A percentile compares a stretch with the other conserved stretches of the same genome.
phyloP scores from a whole-genome alignment of 176 grass and related monocot genomes.

The Lolium perenne region DNA sequence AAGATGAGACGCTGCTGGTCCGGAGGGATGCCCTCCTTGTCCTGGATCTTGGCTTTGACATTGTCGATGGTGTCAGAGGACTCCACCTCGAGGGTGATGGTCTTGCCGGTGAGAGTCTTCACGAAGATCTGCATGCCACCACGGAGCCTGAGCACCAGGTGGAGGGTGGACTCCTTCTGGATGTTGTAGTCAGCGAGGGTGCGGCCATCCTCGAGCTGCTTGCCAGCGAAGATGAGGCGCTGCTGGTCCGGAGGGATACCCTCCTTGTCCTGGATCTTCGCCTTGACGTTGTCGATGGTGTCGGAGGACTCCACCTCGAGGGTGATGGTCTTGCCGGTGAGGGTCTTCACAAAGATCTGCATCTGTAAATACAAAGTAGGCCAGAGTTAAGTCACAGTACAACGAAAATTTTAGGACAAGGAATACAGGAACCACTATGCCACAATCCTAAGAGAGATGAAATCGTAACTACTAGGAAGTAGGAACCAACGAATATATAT shows the following conservation, averaged over 20 bases:
- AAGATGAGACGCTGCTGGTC: conserved; percentile 80
- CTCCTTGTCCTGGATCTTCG: conserved; percentile 78
- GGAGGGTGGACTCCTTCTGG: conserved; percentile 76
- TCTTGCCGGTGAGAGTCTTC: conserved; percentile 83
- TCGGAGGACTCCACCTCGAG: conserved; percentile 59
- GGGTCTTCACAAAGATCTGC: conserved; percentile 64
- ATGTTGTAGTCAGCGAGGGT: conserved; percentile 78
- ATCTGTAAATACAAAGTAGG: conserved; percentile 21
- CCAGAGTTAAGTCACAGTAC: too few relatives aligned
- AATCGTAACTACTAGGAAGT: neutral
- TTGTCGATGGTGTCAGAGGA: conserved; percentile 69
- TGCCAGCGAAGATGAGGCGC: conserved; percentile 62
- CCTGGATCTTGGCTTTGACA: conserved; percentile 81
- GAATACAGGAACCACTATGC: neutral
- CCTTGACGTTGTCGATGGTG: conserved; percentile 64
- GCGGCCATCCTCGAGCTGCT: conserved; percentile 73
- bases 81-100: conserved; percentile 68
- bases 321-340: conserved; percentile 68
- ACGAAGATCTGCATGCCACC: conserved; percentile 77
- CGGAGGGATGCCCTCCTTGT: conserved; percentile 76
- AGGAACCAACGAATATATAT: neutral
- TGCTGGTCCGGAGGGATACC: conserved; percentile 77
- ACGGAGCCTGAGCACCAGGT: conserved; percentile 56
- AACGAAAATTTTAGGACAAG: neutral
- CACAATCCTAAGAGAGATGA: too few relatives aligned